phyloP scores from a whole-genome alignment of 2,329 filamentous ascomycete genomes.

The Coleophoma cylindrospora region DNA sequence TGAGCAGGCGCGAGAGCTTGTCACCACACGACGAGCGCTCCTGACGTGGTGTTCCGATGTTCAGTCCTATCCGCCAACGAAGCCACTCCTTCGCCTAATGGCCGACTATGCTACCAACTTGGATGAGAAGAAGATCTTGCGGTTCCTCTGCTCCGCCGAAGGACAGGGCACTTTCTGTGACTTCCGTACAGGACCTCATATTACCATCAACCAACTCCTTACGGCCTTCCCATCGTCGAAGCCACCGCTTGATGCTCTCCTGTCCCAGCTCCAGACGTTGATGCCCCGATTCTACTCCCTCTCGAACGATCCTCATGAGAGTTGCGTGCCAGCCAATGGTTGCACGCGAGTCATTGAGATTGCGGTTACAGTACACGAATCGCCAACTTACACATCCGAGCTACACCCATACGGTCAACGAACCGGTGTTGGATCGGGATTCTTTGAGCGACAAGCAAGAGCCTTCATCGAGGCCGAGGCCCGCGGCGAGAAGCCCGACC shows the following conservation, averaged over 20 bases:
- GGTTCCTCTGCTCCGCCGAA: constrained; percentile 81
- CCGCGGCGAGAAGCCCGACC: constrained; percentile 51
- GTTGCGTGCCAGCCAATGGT: constrained; percentile 20
- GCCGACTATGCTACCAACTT: constrained; percentile 77
- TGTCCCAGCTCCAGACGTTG: constrained; percentile 76
- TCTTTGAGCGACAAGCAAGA: constrained; percentile 80
- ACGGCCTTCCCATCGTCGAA: constrained; percentile 88
- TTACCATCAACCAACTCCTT: constrained; percentile 81
- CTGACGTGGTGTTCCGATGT: constrained; percentile 94
- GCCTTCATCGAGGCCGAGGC: constrained; percentile 65
- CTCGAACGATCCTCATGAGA: constrained; percentile 86
- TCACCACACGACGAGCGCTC: constrained; percentile 87
- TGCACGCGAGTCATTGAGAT: constrained; percentile 85
- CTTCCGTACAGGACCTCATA: constrained; percentile 81
- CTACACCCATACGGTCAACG: constrained; percentile 55
- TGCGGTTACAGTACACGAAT: constrained; percentile 93
- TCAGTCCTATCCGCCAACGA: constrained; percentile 87
- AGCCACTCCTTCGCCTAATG: constrained; percentile 76
- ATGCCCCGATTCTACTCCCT: constrained; percentile 99
- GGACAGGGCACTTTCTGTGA: constrained; percentile 93
- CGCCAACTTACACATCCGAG: constrained; percentile 55
- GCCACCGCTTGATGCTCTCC: constrained; percentile 76
- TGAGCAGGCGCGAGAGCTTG: constrained; percentile 75
- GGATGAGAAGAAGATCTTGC: constrained; percentile 83
- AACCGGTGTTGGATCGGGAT: constrained; percentile 87